These are phyloP conservation scores for Claviceps spartinae DNA, from an alignment of 2,329 filamentous ascomycete species.

Conservation along the genomic window DNA sequence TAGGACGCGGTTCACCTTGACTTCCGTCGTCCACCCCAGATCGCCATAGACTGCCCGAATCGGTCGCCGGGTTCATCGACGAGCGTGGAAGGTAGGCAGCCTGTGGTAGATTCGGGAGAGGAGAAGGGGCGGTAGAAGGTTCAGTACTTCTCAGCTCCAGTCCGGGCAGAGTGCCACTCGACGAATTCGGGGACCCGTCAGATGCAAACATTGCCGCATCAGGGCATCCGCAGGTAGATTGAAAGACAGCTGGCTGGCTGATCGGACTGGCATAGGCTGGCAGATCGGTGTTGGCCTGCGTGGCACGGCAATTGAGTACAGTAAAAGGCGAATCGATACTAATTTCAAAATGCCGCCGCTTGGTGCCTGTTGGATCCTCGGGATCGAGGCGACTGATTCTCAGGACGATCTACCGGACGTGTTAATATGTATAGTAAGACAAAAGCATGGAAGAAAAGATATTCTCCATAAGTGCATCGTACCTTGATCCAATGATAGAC, in stretches of 20 bases:
- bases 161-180: slow-evolving; percentile 33
- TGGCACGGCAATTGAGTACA: slow-evolving; percentile 85
- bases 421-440: neutral
- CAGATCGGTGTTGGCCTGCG: slow-evolving; percentile 73
- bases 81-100: slow-evolving; percentile 36
- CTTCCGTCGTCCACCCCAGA: slow-evolving; percentile 5
- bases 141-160: slow-evolving; percentile 21
- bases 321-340: slow-evolving; percentile 94
- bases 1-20: slow-evolving; percentile 45
- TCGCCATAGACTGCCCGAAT: slow-evolving; percentile 8
- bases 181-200: slow-evolving; percentile 56
- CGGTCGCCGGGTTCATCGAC: slow-evolving; percentile 18
- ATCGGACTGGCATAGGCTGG: slow-evolving; percentile 58
- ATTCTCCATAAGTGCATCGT: slow-evolving; percentile 6
- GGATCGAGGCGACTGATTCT: slow-evolving; percentile 75
- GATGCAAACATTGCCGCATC: slow-evolving; percentile 36
- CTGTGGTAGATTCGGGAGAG: slow-evolving; percentile 37
- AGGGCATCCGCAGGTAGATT: slow-evolving; percentile 40
- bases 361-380: slow-evolving; percentile 54
- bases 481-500: slow-evolving; percentile 97
- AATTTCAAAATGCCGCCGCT: slow-evolving; percentile 84
- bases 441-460: neutral
- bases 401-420: slow-evolving; percentile 60
- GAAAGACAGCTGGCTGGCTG: slow-evolving; percentile 29
- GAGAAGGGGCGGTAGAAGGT: slow-evolving; percentile 30